A percentile compares a stretch with the other conserved stretches of the same genome.
These are phyloP conservation scores for Avena sativa DNA, from an alignment of 176 grass and related monocot genomes.

Conservation along the genomic window DNA sequence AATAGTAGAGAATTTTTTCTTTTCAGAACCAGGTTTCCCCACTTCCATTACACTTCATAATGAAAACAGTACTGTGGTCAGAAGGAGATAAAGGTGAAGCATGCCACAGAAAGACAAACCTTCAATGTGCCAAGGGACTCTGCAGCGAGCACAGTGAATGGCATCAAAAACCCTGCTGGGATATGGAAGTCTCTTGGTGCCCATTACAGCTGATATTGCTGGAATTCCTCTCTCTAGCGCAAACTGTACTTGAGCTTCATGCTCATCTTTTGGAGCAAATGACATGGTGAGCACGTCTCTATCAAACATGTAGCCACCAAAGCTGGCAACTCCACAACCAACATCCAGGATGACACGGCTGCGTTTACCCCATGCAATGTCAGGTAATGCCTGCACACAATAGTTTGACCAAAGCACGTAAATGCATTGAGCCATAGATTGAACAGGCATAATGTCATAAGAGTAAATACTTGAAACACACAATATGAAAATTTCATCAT, in stretches of 20 bases:
- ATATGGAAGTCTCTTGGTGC: conserved; percentile 95
- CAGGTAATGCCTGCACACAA: conserved; percentile 69
- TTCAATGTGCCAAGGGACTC: conserved; percentile 98
- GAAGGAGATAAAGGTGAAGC: conserved; percentile 14
- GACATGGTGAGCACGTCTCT: conserved; percentile 97
- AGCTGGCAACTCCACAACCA: conserved; percentile 98
- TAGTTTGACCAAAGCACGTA: conserved; percentile 8
- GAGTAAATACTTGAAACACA: not conserved
- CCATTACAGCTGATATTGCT: conserved; percentile 99
- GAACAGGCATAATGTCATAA: not conserved
- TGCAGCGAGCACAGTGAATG: conserved; percentile 93
- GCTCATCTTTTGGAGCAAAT: conserved; percentile 99
- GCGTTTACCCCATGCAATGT: conserved; percentile 93
- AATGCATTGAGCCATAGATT: not conserved
- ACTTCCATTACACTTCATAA: not conserved
- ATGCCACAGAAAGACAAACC: conserved; percentile 55
- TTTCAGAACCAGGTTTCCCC: not conserved
- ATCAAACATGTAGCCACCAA: conserved; percentile 98
- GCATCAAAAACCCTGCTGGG: conserved; percentile 89
- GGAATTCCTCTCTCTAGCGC: conserved; percentile 98
- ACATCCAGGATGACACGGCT: conserved; percentile 89
- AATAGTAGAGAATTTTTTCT: conserved; percentile 23
- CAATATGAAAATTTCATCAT: conserved; percentile 12
- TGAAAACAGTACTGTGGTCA: not conserved
- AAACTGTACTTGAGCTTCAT: conserved; percentile 99